Evolutionary conservation across 73 alveolate species (phyloP).

Genomic region (Durusdinium trenchii): DNA sequence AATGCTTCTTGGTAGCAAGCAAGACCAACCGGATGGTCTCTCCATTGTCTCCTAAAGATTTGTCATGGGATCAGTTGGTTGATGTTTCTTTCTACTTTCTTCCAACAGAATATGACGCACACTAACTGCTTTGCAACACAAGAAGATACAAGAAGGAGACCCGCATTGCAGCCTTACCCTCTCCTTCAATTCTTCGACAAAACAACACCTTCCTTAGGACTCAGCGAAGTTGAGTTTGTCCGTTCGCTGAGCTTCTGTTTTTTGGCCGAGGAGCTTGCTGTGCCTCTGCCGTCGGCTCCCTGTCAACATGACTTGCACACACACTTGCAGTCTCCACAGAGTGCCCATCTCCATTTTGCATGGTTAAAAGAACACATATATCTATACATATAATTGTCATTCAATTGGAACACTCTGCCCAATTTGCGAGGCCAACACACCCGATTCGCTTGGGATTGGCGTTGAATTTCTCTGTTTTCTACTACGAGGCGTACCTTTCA

Average conservation of each 20-base stretch:
- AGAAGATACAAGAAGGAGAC: too few species aligned
- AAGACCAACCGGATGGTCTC: too few species aligned
- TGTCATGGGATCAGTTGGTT: too few species aligned
- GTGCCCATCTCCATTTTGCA: neutral
- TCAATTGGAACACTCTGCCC: neutral
- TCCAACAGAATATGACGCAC: too few species aligned
- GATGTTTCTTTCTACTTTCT: too few species aligned
- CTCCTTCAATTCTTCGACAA: too few species aligned
- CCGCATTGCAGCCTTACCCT: too few species aligned
- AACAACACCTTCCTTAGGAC: too few species aligned
- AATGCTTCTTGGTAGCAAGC: neutral
- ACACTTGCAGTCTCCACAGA: neutral
- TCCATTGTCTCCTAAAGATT: too few species aligned
- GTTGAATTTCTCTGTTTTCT: constrained; percentile 92
- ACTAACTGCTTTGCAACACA: too few species aligned
- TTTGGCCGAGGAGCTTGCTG: constrained; percentile 17
- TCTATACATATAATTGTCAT: neutral
- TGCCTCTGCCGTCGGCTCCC: constrained; percentile 37
- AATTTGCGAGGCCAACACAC: constrained; percentile 54
- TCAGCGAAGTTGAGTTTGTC: too few species aligned
- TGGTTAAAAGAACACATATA: neutral
- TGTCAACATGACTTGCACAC: neutral
- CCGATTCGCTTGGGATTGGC: constrained; percentile 93
- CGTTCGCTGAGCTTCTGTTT: too few species aligned
- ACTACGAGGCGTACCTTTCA: constrained; percentile 62